phyloP scores from a whole-genome alignment of 352 stramenopile species.

The Pythium plurisporium region DNA sequence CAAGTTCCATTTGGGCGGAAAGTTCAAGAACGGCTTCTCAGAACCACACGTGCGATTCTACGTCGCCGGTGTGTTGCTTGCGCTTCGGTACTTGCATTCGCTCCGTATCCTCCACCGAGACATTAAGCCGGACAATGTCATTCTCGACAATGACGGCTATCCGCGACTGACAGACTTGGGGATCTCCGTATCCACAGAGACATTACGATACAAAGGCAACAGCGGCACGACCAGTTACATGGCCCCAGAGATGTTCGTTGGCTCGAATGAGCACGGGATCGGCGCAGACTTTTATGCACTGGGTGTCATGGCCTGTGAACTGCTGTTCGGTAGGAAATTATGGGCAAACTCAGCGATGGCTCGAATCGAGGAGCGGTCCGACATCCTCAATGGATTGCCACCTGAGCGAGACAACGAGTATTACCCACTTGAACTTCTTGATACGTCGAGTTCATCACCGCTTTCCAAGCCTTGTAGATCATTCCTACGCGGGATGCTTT shows the following conservation, averaged over 20 bases:
- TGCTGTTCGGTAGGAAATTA: constrained; percentile 42
- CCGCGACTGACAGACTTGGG: constrained; percentile 69
- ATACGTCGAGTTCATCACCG: constrained; percentile 18
- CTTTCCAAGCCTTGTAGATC: constrained; percentile 30
- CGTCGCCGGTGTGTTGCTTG: constrained; percentile 48
- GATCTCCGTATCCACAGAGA: constrained; percentile 50
- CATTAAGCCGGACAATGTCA: constrained; percentile 84
- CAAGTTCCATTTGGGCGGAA: constrained; percentile 56
- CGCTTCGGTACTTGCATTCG: constrained; percentile 63
- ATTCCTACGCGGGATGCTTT: constrained; percentile 46
- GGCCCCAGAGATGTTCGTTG: constrained; percentile 62
- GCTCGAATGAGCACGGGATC: constrained; percentile 46
- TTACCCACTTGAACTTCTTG: constrained; percentile 49
- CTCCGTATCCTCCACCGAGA: constrained; percentile 73
- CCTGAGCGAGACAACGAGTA: constrained; percentile 33
- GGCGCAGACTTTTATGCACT: constrained; percentile 63
- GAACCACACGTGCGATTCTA: constrained; percentile 58
- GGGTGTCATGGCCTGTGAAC: constrained; percentile 49
- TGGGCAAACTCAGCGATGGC: constrained; percentile 33
- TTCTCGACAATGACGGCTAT: constrained; percentile 76
- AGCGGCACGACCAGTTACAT: constrained; percentile 71
- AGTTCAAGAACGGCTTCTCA: constrained; percentile 47
- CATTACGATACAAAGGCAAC: constrained; percentile 40
- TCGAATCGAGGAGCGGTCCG: constrained; percentile 30
- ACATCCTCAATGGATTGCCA: constrained; percentile 25